Base-by-base conservation (phyloP, 768 basidiomycete species). In the Mycena rosella region DNA sequence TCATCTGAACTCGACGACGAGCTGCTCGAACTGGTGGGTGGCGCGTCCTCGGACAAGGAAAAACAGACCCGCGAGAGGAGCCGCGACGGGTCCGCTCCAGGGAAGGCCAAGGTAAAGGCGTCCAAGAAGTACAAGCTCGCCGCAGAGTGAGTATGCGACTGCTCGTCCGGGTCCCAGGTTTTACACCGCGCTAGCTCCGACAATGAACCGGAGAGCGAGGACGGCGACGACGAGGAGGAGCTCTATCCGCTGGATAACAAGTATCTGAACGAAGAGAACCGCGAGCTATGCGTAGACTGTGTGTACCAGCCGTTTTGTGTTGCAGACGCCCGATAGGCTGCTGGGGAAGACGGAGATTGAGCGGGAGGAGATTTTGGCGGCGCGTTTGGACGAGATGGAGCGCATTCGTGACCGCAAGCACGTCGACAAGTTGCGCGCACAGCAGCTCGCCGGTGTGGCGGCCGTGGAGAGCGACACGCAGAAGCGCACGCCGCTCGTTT, bases 181-280 rank as follows among this genome's bases (percentile, higher is more conserved):
- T 74, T 65, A 70, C 57, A 18, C 53, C 40, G 55, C 52, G 47
- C 44, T 58, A 60, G 59, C 60, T 60, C 56, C 55, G 88, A 86
- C 36, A 81, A 84, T 44, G 85, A 79, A 24, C 84, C 85, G 14
- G 91, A 93, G 73, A 91, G 88, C 66, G 92, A 93, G 72, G 88
- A 87, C 61, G 86, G 60, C 11, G 62, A 67, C 13, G 65, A 60
- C 11, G 6, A 48, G 42, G 62, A 66, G 17, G 91, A 94, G 71
- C 90, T 90, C 5, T 99, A 95, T 76, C 96, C 96, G 0, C 81
- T 98, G 15, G 97, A 99, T 73, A 96, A 95, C 55, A 94, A 95
- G 78, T 99, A 94, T 75, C 87, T 86, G 65, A 91, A 98, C 74
- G 95, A 95, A 73, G 85, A 83, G 15, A 97, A 98, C 78, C 87